Conservation (phyloP, 106 monocot species). For the Dioscorea zingiberensis region DNA sequence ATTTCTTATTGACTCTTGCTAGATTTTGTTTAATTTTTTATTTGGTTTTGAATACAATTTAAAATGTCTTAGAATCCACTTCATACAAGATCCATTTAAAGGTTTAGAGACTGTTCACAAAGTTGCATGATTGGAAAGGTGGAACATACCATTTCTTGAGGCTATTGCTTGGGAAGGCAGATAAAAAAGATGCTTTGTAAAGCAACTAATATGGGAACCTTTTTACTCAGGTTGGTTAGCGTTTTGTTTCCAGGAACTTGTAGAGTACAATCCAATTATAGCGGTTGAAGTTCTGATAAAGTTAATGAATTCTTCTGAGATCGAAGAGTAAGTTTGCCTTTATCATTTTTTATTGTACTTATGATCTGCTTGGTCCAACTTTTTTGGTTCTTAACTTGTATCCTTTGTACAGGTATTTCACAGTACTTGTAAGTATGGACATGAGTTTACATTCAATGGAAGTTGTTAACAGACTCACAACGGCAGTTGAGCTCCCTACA, state of each 20-base stretch:
- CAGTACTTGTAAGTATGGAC: conserved; percentile 91
- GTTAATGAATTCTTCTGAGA: conserved; percentile 87
- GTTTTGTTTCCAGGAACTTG: conserved; percentile 69
- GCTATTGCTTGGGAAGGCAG: too few species aligned
- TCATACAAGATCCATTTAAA: too few species aligned
- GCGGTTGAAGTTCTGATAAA: conserved; percentile 92
- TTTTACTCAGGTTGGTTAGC: too few species aligned
- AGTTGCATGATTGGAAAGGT: too few species aligned
- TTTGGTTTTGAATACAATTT: too few species aligned
- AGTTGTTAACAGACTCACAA: conserved; percentile 94
- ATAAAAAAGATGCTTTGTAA: too few species aligned
- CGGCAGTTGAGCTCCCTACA: conserved; percentile 78
- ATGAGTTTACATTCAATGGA: conserved; percentile 98
- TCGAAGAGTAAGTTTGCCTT: conserved; percentile 52
- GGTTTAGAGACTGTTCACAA: too few species aligned
- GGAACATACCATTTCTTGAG: too few species aligned
- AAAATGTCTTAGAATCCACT: too few species aligned
- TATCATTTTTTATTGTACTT: conserved; percentile 6
- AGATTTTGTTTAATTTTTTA: too few species aligned
- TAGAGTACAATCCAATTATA: conserved; percentile 86
- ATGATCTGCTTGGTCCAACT: background rate
- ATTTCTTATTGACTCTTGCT: too few species aligned
- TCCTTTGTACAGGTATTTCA: conserved; percentile 58
- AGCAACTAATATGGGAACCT: too few species aligned
- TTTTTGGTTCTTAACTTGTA: conserved; percentile 2